These are phyloP conservation scores for Chlorella sp. DNA, from an alignment of 139 green algal species.

Conservation along the genomic window DNA sequence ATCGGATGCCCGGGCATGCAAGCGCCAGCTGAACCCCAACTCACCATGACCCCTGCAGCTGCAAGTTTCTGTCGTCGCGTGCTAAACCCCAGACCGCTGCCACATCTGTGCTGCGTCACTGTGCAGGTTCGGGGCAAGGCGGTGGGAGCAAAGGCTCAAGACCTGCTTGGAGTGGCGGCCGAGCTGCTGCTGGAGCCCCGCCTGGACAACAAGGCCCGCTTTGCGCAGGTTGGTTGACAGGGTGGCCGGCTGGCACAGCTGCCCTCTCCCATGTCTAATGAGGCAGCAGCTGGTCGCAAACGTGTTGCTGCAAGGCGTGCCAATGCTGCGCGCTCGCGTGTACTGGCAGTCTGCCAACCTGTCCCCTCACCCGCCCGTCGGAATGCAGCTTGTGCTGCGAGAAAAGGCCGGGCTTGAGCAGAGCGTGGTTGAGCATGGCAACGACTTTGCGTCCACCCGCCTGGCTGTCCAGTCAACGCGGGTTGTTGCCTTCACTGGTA, in stretches of 20 bases:
- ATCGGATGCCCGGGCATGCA: too few relatives aligned
- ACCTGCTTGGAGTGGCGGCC: conserved; percentile 84
- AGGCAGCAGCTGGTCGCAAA: background rate
- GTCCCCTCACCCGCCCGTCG: background rate
- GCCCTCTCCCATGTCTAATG: background rate
- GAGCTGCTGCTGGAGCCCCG: conserved; percentile 82
- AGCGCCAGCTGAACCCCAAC: too few relatives aligned
- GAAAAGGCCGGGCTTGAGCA: conserved; percentile 86
- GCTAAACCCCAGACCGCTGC: background rate
- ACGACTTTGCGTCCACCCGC: conserved; percentile 60
- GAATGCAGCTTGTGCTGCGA: conserved; percentile 95
- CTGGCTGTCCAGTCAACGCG: background rate
- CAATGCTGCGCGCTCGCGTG: background rate
- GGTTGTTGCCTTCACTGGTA: too few relatives aligned
- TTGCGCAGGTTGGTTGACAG: conserved; percentile 62
- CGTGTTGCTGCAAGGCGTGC: background rate
- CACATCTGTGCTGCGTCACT: background rate
- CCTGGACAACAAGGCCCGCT: conserved; percentile 89
- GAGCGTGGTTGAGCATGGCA: conserved; percentile 76
- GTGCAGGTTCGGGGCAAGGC: conserved; percentile 57
- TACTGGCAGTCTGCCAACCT: too few relatives aligned
- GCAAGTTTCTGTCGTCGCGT: background rate
- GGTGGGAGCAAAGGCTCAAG: conserved; percentile 81
- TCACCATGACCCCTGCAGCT: background rate
- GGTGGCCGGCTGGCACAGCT: background rate